These are phyloP conservation scores for Pisolithus marmoratus DNA, from an alignment of 768 basidiomycete species.

Conservation along the genomic window DNA sequence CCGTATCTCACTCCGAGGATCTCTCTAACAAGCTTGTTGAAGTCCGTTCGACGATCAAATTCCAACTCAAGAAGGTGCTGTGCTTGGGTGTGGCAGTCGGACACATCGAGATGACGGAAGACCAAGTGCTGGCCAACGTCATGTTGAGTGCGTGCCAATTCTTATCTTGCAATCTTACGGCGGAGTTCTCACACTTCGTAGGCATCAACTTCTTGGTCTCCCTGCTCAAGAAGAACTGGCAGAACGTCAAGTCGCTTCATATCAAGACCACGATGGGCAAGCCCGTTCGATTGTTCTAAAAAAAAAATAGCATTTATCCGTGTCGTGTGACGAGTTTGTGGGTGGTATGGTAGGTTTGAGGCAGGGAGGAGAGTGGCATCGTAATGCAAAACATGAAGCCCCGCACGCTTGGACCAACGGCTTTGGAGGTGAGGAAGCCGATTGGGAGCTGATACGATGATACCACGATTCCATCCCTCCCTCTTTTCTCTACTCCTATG, in stretches of 20 bases:
- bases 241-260: constrained; percentile 98
- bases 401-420: constrained; percentile 99
- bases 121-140: constrained; percentile 94
- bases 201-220: constrained; percentile 99
- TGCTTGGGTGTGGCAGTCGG: constrained; percentile 99
- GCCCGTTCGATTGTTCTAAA: constrained; percentile 88
- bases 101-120: constrained; percentile 95
- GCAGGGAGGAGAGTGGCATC: constrained; percentile 27
- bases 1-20: constrained; percentile 90
- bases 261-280: constrained; percentile 99
- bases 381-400: constrained; percentile 92
- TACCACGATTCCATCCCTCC: constrained; percentile 21
- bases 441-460: constrained; percentile 82
- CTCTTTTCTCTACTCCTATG: constrained; percentile 6
- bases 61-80: constrained; percentile 99
- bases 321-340: constrained; percentile 1
- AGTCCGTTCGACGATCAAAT: constrained; percentile 99
- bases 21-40: constrained; percentile 85
- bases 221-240: constrained; percentile 99
- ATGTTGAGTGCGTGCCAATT: constrained; percentile 75
- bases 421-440: constrained; percentile 60
- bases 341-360: constrained; percentile 11
- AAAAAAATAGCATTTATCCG: background rate
- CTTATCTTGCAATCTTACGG: background rate
- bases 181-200: constrained; percentile 24